Evolutionary conservation across 2,329 filamentous ascomycete genomes (phyloP), one percentile per base, ranked within the genome.

Genomic region (Sarocladium oryzae): DNA sequence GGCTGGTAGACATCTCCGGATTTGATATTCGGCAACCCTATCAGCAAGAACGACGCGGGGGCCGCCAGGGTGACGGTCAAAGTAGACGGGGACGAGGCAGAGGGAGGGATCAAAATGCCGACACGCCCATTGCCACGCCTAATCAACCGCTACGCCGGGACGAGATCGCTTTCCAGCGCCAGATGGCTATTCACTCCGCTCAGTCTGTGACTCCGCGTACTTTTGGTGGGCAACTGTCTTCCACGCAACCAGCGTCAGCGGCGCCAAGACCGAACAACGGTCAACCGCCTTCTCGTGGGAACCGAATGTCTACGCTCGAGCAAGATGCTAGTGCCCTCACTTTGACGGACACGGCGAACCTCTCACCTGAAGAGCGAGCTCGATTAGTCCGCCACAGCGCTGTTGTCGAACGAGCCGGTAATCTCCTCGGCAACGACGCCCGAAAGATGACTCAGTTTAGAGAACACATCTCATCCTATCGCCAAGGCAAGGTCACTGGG

Each of bases 141-240:
- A 49, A 49, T 21, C 89, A 93, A 57, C 85, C 89, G 1, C 66
- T 96, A 62, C 81, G 88, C 46, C 77, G 93, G 63, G 93, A 95
- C 56, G 89, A 97, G 67, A 72, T 96, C 50, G 92, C 93, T 2
- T 95, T 89, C 65, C 92, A 97, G 63, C 79, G 93, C 49, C 89
- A 95, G 61, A 84, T 95, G 76, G 91, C 90, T 36, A 89, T 97
- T 48, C 90, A 95, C 59, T 91, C 85, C 48, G 85, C 89, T 1
- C 89, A 95, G 62, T 89, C 89, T 0, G 79, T 89, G 0, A 82
- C 88, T 0, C 85, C 81, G 40, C 81, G 90, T 38, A 89, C 83
- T 2, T 96, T 96, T 70, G 90, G 91, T 38, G 89, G 90, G 6
- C 85, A 89, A 60, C 77, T 96, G 49, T 88, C 86, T 10, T 43